Percentiles rank a stretch among this genome's conserved stretches.
These are phyloP conservation scores for Alternaria brassicicola DNA, from an alignment of 2,329 filamentous ascomycete species.

Conservation along the genomic window DNA sequence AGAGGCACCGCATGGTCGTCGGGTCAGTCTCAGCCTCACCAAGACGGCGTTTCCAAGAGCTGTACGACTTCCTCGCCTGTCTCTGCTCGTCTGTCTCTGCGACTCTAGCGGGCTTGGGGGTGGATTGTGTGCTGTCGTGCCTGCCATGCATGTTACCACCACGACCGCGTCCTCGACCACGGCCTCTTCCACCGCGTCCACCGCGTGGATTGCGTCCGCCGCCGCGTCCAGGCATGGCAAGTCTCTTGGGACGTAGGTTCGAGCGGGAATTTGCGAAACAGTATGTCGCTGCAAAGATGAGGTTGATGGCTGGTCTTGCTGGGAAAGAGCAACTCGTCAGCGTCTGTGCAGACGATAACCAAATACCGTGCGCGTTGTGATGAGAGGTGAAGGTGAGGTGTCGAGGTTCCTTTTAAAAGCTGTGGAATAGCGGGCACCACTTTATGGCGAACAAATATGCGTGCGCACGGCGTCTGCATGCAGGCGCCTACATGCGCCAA, in stretches of 20 bases:
- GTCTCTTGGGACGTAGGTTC: background rate
- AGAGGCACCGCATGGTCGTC: conserved; percentile 29
- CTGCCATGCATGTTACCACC: background rate
- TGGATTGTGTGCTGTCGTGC: background rate
- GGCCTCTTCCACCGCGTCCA: background rate
- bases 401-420: background rate
- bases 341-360: background rate
- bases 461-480: background rate
- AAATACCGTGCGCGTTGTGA: background rate
- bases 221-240: background rate
- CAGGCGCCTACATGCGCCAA: background rate
- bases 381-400: conserved; percentile 4
- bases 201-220: background rate
- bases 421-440: background rate
- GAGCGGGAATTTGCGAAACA: background rate
- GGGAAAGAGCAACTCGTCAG: background rate
- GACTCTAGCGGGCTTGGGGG: background rate
- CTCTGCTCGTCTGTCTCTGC: conserved; percentile 32
- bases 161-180: background rate
- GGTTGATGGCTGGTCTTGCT: background rate
- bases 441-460: background rate
- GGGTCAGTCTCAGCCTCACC: conserved; percentile 25
- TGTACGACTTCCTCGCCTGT: conserved; percentile 32
- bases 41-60: conserved; percentile 37
- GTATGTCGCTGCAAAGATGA: background rate